Percentiles rank a stretch among this genome's conserved stretches.
These are phyloP conservation scores for Marchantia paleacea DNA, from an alignment of 225 moss, liverwort and hornwort genomes.

Conservation along the genomic window DNA sequence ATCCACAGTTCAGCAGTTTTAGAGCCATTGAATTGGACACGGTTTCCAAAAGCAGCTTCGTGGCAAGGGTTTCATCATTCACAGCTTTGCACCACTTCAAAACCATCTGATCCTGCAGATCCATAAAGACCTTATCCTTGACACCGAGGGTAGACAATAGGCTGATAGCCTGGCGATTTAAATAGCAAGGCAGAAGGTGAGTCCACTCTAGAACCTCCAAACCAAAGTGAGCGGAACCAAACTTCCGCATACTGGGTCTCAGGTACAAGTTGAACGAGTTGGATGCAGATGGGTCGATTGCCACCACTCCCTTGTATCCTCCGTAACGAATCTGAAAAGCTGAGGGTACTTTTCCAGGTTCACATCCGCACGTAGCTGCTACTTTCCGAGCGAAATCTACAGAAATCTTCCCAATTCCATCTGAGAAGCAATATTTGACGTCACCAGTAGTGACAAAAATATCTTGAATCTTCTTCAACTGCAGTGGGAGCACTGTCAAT, in stretches of 20 bases:
- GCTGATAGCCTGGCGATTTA: conserved; percentile 73
- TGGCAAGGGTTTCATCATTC: conserved; percentile 45
- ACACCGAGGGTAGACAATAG: conserved; percentile 76
- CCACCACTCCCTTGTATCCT: conserved; percentile 87
- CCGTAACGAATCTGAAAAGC: conserved; percentile 90
- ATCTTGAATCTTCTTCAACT: conserved; percentile 56
- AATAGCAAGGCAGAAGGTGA: conserved; percentile 58
- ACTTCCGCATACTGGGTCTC: conserved; percentile 82
- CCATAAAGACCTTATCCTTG: conserved; percentile 57
- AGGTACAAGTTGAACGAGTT: conserved; percentile 58
- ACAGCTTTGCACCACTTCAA: conserved; percentile 52
- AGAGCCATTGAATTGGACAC: conserved; percentile 38
- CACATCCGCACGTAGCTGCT: conserved; percentile 53
- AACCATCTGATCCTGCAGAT: conserved; percentile 59
- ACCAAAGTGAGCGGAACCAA: conserved; percentile 53
- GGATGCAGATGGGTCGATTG: conserved; percentile 47
- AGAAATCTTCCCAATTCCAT: conserved; percentile 88
- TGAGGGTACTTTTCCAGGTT: conserved; percentile 50
- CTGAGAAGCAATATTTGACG: conserved; percentile 69
- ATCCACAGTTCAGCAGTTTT: conserved; percentile 68
- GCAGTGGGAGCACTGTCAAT: conserved; percentile 45
- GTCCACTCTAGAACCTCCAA: conserved; percentile 68
- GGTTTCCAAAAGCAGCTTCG: conserved; percentile 46
- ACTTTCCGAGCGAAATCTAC: conserved; percentile 60
- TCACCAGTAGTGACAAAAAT: conserved; percentile 43